Base-by-base conservation (phyloP, 2,329 filamentous ascomycete species). In the Tolypocladium ophioglossoides region DNA sequence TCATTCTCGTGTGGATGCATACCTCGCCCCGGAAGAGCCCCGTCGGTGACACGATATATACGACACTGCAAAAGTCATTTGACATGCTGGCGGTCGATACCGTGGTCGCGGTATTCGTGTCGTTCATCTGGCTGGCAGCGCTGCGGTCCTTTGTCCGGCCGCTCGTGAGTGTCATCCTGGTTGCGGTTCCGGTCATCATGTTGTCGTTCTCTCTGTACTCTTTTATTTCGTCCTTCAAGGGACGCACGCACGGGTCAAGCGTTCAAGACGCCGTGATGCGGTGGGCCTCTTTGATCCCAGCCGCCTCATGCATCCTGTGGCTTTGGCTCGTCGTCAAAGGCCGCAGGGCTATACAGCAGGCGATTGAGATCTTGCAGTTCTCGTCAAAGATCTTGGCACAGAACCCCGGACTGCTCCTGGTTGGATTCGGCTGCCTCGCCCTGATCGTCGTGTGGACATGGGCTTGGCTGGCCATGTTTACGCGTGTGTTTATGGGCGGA, bases 391-490 rank as follows among this genome's bases (percentile, higher is more conserved):
- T 99, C 56, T 76, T 99, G 18, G 83, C 86, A 8, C 87, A 90
- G 38, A 95, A 95, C 64, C 85, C 90, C 11, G 89, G 87, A 2
- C 78, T 99, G 22, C 78, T 97, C 37, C 68, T 88, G 2, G 80
- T 96, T n/a, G 94, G 94, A 3, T 86, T 96, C 63, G 83, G 78
- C 12, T 87, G 86, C 24, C 78, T 97, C 16, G 79, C 75, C 8
- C 74, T 85, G 30, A 86, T 95, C 46, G 87, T 96, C 11, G 74
- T 83, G 16, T 97, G 91, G 87, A 96, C 91, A 0, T 99, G 94
- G 94, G 70, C 88, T 8, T 99, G 94, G 94, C 83, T 97, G 61
- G 84, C 85, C 62, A 96, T 99, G 91, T 97, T 99, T 70, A 92
- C 91, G 9, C 82, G 91, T 47, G 85, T 97, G 55, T 99, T 99